phyloP scores from a whole-genome alignment of 768 basidiomycete species.

The Suillus discolor region DNA sequence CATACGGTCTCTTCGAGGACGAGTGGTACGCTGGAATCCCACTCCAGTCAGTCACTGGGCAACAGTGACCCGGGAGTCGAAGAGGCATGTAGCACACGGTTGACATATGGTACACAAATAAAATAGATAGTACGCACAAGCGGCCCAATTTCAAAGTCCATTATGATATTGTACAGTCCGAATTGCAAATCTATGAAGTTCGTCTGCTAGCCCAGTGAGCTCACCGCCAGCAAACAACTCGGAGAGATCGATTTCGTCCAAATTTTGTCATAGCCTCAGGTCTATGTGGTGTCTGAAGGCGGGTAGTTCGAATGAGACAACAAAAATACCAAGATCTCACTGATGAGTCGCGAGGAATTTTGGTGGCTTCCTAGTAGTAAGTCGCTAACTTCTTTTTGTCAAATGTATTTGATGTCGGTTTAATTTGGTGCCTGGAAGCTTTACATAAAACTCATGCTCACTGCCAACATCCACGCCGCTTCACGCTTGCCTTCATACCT shows the following conservation, averaged over 20 bases:
- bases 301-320: slow-evolving; percentile 16
- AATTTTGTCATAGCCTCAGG: neutral
- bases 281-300: slow-evolving; percentile 22
- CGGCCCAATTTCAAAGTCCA: slow-evolving; percentile 8
- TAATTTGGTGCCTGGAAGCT: slow-evolving; percentile 85
- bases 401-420: too few relatives aligned
- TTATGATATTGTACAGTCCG: slow-evolving; percentile 18
- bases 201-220: slow-evolving; percentile 13
- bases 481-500: slow-evolving; percentile 54
- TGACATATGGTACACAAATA: slow-evolving; percentile 33
- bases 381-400: too few relatives aligned
- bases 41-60: neutral
- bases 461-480: slow-evolving; percentile 77
- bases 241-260: slow-evolving; percentile 27
- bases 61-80: neutral
- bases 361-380: too few relatives aligned
- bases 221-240: slow-evolving; percentile 22
- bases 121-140: slow-evolving; percentile 31
- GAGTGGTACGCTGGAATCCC: neutral
- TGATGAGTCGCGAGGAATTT: slow-evolving; percentile 17
- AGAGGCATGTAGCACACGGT: slow-evolving; percentile 12
- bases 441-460: slow-evolving; percentile 41
- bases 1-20: too few relatives aligned
- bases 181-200: slow-evolving; percentile 25
- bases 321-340: slow-evolving; percentile 7